Evolutionary conservation across 2,329 filamentous ascomycete species (phyloP), one percentile per base, ranked within the genome.

Genomic region (Proliferodiscus dingleyae): DNA sequence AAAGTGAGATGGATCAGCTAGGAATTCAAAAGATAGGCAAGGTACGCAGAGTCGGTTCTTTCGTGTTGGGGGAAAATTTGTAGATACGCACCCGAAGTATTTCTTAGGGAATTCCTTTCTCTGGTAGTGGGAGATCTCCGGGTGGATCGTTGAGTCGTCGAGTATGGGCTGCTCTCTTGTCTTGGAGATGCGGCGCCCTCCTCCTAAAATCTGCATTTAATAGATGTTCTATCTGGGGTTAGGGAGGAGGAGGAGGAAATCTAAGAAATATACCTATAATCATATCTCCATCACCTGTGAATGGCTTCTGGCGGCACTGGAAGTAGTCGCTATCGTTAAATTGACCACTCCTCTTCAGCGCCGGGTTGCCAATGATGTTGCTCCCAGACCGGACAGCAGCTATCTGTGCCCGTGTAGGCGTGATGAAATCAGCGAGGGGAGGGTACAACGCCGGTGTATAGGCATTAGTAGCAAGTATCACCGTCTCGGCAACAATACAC

Each of bases 381-480:
- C 41, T 52, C 2, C 60, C 63, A 1, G 64, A 60, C 16, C 58
- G 53, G 23, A 66, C 59, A n/a, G 71, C 71, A 2, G 70, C 68
- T 37, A 75, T 65, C 49, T 77, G 72, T 0, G 72, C 73, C 3
- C 73, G 64, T 8, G 71, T 50, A 1, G 75, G 74, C 9, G 73
- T 66, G 9, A 77, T 66, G 26, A 70, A 61, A 8, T 46, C 44
- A 5, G 57, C 61, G 3, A 69, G 68, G 44, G 71, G 60, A 10
- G 68, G 66, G 53, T 70, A 66, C 4, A 77, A 55, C 3, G 61
- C 63, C 2, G 70, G 69, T 5, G 72, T 72, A 57, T 75, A 77
- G 18, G 65, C 74, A 48, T 77, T 77, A 10, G 73, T 77, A 4
- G 73, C 73, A 29, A 77, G 60, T 8, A 77, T 64, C n/a, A 77